Conservation (phyloP, 2,329 filamentous ascomycete species). For the Verticillium nubilum region DNA sequence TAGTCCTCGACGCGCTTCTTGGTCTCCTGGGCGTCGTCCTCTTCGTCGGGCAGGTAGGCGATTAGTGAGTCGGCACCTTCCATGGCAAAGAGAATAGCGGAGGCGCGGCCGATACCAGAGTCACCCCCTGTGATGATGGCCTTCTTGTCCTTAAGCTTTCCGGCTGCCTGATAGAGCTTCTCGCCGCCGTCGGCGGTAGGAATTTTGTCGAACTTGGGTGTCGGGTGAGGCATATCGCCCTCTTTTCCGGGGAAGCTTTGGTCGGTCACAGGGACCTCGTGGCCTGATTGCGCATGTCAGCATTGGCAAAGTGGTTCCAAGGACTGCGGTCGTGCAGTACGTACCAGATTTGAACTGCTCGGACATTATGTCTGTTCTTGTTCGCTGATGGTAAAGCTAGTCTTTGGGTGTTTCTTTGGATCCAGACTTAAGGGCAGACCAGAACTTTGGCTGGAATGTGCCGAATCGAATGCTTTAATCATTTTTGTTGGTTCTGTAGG, state of each 20-base stretch:
- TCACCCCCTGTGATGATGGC: constrained; percentile 80
- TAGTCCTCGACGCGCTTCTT: constrained; percentile 63
- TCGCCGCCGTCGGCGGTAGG: constrained; percentile 63
- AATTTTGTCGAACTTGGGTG: constrained; percentile 58
- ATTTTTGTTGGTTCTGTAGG: neutral
- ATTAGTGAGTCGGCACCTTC: constrained; percentile 74
- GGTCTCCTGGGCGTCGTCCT: constrained; percentile 70
- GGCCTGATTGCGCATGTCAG: constrained; percentile 18
- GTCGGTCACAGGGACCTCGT: constrained; percentile 31
- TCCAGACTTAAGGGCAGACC: neutral
- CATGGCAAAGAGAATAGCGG: constrained; percentile 73
- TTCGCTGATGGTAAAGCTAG: neutral
- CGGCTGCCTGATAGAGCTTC: constrained; percentile 67
- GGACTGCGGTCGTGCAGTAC: neutral
- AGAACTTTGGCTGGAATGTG: neutral
- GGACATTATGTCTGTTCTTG: neutral
- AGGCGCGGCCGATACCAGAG: constrained; percentile 71
- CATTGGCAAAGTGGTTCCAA: neutral
- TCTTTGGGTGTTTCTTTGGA: neutral
- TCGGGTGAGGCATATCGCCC: constrained; percentile 42
- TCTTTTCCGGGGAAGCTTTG: constrained; percentile 39
- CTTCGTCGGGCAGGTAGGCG: constrained; percentile 68
- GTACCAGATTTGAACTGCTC: constrained; percentile 15
- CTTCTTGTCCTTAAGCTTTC: constrained; percentile 69
- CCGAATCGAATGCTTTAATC: neutral